phyloP scores from a whole-genome alignment of 2,329 filamentous ascomycete species.

The Rutstroemia sydowiana region DNA sequence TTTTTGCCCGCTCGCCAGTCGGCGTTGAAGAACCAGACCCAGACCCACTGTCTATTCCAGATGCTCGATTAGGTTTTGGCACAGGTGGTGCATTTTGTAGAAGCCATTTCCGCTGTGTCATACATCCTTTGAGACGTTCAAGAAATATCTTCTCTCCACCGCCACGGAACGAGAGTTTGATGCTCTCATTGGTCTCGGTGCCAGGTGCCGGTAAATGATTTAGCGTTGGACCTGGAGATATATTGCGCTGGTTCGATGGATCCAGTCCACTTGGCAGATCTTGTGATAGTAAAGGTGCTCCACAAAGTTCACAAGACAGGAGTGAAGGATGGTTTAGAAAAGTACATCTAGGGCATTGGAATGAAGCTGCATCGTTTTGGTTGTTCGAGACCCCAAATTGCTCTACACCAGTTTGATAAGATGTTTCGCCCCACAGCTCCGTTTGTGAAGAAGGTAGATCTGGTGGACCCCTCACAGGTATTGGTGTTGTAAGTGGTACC shows the following conservation, averaged over 20 bases:
- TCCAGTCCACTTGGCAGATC: constrained; percentile 36
- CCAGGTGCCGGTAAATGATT: constrained; percentile 29
- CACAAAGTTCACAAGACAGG: constrained; percentile 83
- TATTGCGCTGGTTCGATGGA: constrained; percentile 45
- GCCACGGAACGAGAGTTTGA: constrained; percentile 86
- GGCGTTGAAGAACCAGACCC: constrained; percentile 26
- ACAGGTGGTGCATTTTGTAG: constrained; percentile 83
- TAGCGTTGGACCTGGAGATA: constrained; percentile 72
- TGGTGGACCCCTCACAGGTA: constrained; percentile 24
- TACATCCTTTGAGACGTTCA: constrained; percentile 77
- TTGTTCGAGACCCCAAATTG: constrained; percentile 1
- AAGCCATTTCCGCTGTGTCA: constrained; percentile 94
- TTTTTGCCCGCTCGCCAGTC: constrained; percentile 41
- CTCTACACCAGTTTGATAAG: neutral
- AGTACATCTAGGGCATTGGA: constrained; percentile 80
- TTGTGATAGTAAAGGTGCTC: constrained; percentile 60
- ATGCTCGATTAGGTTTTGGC: constrained; percentile 48
- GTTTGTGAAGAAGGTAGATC: constrained; percentile 20
- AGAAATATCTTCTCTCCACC: constrained; percentile 88
- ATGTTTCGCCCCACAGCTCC: constrained; percentile 15
- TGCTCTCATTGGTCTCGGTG: constrained; percentile 58
- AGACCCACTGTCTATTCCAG: constrained; percentile 33
- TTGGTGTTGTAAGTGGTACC: constrained; percentile 23
- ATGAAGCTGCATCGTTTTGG: constrained; percentile 34
- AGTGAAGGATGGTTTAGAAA: constrained; percentile 90